These are phyloP conservation scores for Scleroderma citrinum DNA, from an alignment of 768 basidiomycete species.

Conservation along the genomic window DNA sequence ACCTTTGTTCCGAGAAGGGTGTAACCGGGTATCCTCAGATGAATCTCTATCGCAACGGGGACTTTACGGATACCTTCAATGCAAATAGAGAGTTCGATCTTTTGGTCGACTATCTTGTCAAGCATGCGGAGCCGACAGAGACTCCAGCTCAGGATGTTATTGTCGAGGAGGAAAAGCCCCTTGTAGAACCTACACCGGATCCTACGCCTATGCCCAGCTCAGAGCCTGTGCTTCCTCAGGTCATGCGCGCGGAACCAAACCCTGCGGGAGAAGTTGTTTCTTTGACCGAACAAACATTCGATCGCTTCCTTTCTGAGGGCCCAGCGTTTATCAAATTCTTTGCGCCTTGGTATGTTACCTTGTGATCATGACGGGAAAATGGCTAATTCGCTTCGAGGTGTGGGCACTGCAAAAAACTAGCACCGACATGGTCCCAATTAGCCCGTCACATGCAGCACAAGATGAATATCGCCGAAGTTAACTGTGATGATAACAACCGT, in stretches of 20 bases:
- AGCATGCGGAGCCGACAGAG: constrained; percentile 31
- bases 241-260: constrained; percentile 11
- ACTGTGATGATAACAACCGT: constrained; percentile 73
- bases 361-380: too few species aligned
- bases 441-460: constrained; percentile 64
- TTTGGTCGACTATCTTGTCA: constrained; percentile 50
- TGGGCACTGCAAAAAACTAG: constrained; percentile 93
- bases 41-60: constrained; percentile 65
- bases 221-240: constrained; percentile 13
- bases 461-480: constrained; percentile 76
- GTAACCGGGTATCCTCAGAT: constrained; percentile 73
- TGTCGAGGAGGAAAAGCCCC: constrained; percentile 4
- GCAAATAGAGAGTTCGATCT: constrained; percentile 48
- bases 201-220: constrained; percentile 12
- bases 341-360: constrained; percentile 70
- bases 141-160: constrained; percentile 5
- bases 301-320: constrained; percentile 35
- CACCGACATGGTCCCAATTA: constrained; percentile 74
- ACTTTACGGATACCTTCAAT: constrained; percentile 50
- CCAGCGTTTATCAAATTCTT: constrained; percentile 74
- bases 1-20: constrained; percentile 69
- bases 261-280: constrained; percentile 22
- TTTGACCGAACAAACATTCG: constrained; percentile 32
- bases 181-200: constrained; percentile 2
- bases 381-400: constrained; percentile 44